phyloP scores from a whole-genome alignment of 257 asterid species.

The Handroanthus guayacan region DNA sequence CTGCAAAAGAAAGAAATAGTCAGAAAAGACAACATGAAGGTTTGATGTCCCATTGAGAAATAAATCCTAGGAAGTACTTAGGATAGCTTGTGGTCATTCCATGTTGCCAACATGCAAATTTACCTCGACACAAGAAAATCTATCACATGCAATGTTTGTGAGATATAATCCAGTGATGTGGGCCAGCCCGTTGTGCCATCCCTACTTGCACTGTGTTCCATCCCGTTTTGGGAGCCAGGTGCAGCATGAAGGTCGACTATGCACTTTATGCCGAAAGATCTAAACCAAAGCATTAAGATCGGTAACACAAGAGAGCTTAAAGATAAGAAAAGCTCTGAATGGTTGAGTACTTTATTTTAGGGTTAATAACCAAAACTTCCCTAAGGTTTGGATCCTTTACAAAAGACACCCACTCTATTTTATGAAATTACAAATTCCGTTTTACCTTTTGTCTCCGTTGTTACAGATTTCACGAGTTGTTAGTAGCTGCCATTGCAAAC shows the following conservation, averaged over 20 bases:
- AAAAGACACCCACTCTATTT: too few relatives aligned
- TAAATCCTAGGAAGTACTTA: too few relatives aligned
- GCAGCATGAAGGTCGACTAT: constrained; percentile 91
- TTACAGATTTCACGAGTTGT: too few relatives aligned
- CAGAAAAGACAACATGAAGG: too few relatives aligned
- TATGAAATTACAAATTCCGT: too few relatives aligned
- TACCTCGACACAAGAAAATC: constrained; percentile 85
- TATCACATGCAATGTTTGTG: constrained; percentile 60
- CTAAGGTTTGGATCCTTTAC: too few relatives aligned
- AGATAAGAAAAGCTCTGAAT: constrained; percentile 7
- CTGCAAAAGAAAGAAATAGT: constrained; percentile 36
- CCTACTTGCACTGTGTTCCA: constrained; percentile 89
- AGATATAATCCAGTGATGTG: constrained; percentile 52
- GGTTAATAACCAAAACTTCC: not conserved
- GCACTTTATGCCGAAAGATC: constrained; percentile 72
- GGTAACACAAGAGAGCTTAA: constrained; percentile 19
- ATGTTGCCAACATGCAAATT: not conserved
- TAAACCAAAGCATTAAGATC: constrained; percentile 36
- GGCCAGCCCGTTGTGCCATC: constrained; percentile 88
- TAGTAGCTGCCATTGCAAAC: too few relatives aligned
- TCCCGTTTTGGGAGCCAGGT: constrained; percentile 88
- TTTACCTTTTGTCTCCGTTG: too few relatives aligned
- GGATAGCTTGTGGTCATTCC: not conserved
- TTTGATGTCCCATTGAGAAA: too few relatives aligned
- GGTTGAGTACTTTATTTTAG: not conserved